Percentiles rank a stretch among this genome's conserved stretches.
Conservation (phyloP, 2,329 filamentous ascomycete species). For the Epichloe scottii region DNA sequence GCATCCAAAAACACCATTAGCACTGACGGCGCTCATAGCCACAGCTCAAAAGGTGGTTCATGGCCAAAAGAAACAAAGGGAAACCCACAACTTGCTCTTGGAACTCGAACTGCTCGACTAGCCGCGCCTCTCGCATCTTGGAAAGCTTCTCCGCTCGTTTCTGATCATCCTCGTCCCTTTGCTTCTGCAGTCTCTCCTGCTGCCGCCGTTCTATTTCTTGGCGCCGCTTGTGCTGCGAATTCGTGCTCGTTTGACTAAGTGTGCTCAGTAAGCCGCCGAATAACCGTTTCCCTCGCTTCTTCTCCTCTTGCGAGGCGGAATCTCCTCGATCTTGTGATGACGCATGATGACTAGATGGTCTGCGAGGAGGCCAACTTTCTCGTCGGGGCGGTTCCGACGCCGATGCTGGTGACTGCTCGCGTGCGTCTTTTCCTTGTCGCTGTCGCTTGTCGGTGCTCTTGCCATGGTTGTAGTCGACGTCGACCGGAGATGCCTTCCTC, state of each 20-base stretch:
- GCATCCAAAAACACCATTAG: conserved; percentile 9
- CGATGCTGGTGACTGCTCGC: conserved; percentile 2
- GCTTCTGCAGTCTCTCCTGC: conserved; percentile 60
- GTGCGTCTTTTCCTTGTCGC: conserved; percentile 14
- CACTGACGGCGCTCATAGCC: background rate
- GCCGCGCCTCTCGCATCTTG: conserved; percentile 46
- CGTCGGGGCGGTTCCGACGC: background rate
- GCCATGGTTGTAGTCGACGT: conserved; percentile 9
- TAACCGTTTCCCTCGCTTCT: conserved; percentile 69
- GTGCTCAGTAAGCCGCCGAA: conserved; percentile 74
- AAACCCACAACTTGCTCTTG: conserved; percentile 57
- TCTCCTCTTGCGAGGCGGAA: conserved; percentile 50
- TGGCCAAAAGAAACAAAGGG: background rate
- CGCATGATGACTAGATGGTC: background rate
- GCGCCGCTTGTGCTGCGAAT: conserved; percentile 53
- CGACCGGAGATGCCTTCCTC: conserved; percentile 16
- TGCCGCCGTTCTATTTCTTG: conserved; percentile 74
- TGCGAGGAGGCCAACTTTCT: conserved; percentile 4
- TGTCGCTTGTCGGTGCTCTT: conserved; percentile 9
- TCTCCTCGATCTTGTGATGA: conserved; percentile 10
- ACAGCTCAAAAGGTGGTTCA: background rate
- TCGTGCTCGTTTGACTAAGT: conserved; percentile 58
- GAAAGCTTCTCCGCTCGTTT: conserved; percentile 53
- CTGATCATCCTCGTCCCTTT: conserved; percentile 59
- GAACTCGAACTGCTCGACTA: conserved; percentile 58